Base-by-base conservation (phyloP, 1,284 basidiomycete genomes). In the Marasmius sp. region DNA sequence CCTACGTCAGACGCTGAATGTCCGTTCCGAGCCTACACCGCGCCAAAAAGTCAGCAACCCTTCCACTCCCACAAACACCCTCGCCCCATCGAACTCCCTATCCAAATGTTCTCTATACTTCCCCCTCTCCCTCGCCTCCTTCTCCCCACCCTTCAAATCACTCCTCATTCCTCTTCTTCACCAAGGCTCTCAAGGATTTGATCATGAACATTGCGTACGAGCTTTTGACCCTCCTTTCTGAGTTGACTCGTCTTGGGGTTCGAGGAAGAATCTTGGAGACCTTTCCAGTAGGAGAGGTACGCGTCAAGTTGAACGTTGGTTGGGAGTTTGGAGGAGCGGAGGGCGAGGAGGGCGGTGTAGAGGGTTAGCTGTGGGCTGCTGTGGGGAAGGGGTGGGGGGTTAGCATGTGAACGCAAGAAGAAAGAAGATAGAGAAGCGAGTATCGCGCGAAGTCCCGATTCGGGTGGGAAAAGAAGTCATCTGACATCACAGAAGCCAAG, bases 81-180 rank as follows among this genome's bases (percentile, higher is more conserved):
- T 82, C 49, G 91, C 75, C 58, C 86, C 79, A 66, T 88, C 79
- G 78, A 94, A 58, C n/a, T 98, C 76, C 57, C 82, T 81, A 73
- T 98, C 92, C 72, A 95, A 94, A 77, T 97, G 92, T 0, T 69
- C 73, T 70, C 87, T 86, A 76, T 98, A 98, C 79, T 94, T 96
- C 58, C 85, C 89, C 81, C 48, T 41, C 36, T 36, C 55, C 36
- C 22, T 49, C 48, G 49, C 49, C 4, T 39, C 57, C 39, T 45
- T 11, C 18, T 34, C 27, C 7, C n/a, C 37, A 6, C 12, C 11
- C 22, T 43, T 16, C 43, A 8, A 16, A 12, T 33, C 55, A 11
- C 14, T 16, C 20, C 18, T 38, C 22, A n/a, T n/a, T 97, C 85
- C 97, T 97, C 69, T 91, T 80, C 57, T 79, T 69, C 20, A 96